phyloP scores from a whole-genome alignment of 2,329 filamentous ascomycete species.

The Colletotrichum tofieldiae region DNA sequence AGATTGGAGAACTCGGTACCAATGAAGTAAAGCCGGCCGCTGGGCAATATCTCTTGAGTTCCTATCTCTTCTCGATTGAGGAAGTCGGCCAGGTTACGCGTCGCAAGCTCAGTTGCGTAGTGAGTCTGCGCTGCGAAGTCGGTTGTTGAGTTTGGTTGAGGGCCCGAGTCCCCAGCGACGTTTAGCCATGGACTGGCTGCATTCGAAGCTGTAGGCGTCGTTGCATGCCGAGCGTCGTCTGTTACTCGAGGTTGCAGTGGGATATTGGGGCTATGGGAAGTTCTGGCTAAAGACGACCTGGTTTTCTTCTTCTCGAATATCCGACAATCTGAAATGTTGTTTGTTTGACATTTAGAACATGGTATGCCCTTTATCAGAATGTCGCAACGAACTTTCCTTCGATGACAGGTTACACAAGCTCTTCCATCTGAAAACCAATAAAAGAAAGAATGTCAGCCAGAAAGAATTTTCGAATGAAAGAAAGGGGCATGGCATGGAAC shows the following conservation, averaged over 20 bases:
- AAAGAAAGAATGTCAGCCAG: neutral
- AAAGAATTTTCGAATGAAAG: neutral
- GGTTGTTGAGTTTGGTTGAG: constrained; percentile 24
- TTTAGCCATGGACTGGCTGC: constrained; percentile 23
- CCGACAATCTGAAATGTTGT: constrained; percentile 59
- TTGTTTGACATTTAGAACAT: constrained; percentile 63
- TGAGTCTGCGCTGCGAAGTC: neutral
- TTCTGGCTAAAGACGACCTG: constrained; percentile 54
- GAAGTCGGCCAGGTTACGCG: constrained; percentile 65
- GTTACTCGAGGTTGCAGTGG: constrained; percentile 63
- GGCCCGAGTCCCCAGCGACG: neutral
- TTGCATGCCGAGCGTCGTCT: constrained; percentile 45
- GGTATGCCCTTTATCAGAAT: constrained; percentile 62
- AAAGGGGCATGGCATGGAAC: neutral
- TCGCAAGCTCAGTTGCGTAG: constrained; percentile 56
- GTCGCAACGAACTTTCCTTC: constrained; percentile 67
- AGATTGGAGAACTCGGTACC: constrained; percentile 71
- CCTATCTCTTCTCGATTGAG: constrained; percentile 64
- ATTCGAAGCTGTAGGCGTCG: constrained; percentile 46
- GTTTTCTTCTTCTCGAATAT: constrained; percentile 67
- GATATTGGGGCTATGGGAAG: constrained; percentile 50
- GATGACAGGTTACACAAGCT: constrained; percentile 65
- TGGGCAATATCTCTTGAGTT: constrained; percentile 61
- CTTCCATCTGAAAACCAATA: constrained; percentile 49
- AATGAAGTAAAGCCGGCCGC: constrained; percentile 67